A percentile compares a stretch with the other conserved stretches of the same genome.
Conservation (phyloP, 2,329 filamentous ascomycete genomes). For the Tolypocladium ophioglossoides region DNA sequence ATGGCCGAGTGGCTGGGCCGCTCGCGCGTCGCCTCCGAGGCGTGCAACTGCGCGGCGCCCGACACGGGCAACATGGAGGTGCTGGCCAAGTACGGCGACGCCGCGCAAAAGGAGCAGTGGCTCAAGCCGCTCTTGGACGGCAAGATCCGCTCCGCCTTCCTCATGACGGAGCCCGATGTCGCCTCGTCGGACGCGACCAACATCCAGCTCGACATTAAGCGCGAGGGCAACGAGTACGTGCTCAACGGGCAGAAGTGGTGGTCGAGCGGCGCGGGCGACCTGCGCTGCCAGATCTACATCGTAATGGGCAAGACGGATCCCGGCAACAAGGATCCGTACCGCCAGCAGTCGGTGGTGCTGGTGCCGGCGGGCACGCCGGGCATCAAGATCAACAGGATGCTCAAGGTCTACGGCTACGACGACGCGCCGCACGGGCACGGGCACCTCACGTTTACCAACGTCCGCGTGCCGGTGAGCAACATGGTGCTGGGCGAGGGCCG, state of each 20-base stretch:
- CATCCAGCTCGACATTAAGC: slow-evolving; percentile 72
- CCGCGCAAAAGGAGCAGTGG: slow-evolving; percentile 77
- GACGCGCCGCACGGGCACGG: slow-evolving; percentile 98
- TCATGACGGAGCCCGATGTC: slow-evolving; percentile 88
- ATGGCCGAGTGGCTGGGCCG: slow-evolving; percentile 96
- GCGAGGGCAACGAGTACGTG: slow-evolving; percentile 80
- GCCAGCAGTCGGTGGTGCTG: slow-evolving; percentile 86
- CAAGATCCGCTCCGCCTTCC: slow-evolving; percentile 77
- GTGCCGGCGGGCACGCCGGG: slow-evolving; percentile 74
- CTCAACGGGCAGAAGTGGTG: slow-evolving; percentile 99
- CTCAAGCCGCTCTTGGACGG: slow-evolving; percentile 71
- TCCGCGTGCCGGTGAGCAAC: slow-evolving; percentile 73
- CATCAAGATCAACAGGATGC: slow-evolving; percentile 87
- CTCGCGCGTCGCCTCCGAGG: slow-evolving; percentile 72
- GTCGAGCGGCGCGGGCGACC: slow-evolving; percentile 91
- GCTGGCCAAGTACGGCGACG: slow-evolving; percentile 80
- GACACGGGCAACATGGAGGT: slow-evolving; percentile 97
- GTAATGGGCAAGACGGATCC: slow-evolving; percentile 92
- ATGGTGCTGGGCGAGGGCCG: slow-evolving; percentile 88
- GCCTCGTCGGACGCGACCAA: slow-evolving; percentile 90
- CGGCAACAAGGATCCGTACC: slow-evolving; percentile 65
- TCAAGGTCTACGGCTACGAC: slow-evolving; percentile 90
- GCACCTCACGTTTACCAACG: slow-evolving; percentile 81
- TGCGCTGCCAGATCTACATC: slow-evolving; percentile 84
- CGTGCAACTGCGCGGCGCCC: slow-evolving; percentile 81